Conservation (phyloP, 768 basidiomycete genomes). For the Leccinum subgranulosum region DNA sequence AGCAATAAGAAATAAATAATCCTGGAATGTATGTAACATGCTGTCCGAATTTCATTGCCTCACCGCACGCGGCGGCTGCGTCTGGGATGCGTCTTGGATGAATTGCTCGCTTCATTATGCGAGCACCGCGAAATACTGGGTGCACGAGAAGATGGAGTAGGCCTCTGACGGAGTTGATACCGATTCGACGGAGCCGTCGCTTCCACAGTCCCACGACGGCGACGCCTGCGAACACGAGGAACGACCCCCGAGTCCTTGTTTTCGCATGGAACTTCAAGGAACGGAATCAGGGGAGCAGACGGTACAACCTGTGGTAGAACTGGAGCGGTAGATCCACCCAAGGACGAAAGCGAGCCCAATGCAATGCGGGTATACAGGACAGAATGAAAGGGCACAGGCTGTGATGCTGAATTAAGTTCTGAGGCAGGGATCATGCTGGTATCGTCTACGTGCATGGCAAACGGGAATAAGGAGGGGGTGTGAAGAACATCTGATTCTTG, state of each 20-base stretch:
- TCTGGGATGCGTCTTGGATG: slow-evolving; percentile 13
- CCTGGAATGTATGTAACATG: slow-evolving; percentile 1
- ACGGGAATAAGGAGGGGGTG: slow-evolving; percentile 41
- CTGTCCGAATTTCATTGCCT: not conserved
- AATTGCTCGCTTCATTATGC: slow-evolving; percentile 10
- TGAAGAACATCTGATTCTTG: slow-evolving; percentile 46
- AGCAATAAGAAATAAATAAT: slow-evolving; percentile 37
- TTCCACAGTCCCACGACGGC: slow-evolving; percentile 1
- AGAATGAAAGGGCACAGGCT: slow-evolving; percentile 26
- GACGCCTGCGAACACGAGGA: slow-evolving; percentile 11
- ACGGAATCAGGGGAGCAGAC: slow-evolving; percentile 6
- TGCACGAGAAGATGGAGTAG: slow-evolving; percentile 13
- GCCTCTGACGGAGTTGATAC: slow-evolving; percentile 31
- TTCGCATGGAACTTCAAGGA: slow-evolving; percentile 8
- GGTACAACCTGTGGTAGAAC: slow-evolving; percentile 4
- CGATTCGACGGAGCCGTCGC: slow-evolving; percentile 16
- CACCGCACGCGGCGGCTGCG: slow-evolving; percentile 14
- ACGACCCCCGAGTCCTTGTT: slow-evolving; percentile 4
- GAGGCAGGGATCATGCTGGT: slow-evolving; percentile 34
- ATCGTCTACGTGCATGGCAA: slow-evolving; percentile 30
- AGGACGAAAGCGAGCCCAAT: slow-evolving; percentile 23
- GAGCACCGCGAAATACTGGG: slow-evolving; percentile 17
- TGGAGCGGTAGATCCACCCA: slow-evolving; percentile 2
- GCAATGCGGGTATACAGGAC: slow-evolving; percentile 38
- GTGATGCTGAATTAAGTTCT: slow-evolving; percentile 35